Conservation (phyloP, 1,284 basidiomycete species). For the Microbotryum intermedium region DNA sequence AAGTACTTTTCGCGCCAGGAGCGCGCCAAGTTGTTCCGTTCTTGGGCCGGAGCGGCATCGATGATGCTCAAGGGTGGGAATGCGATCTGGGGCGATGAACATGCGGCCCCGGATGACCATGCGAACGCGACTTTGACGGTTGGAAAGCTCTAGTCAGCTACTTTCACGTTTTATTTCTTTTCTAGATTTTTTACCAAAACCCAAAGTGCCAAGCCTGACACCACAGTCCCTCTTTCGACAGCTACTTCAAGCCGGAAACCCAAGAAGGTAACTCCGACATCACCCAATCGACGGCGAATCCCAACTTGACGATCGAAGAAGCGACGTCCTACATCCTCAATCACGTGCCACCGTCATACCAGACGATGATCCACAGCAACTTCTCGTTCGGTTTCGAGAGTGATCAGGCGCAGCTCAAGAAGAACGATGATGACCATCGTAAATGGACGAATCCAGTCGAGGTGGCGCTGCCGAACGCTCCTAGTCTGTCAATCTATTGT, state of each 20-base stretch:
- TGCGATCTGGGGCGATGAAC: conserved; percentile 66
- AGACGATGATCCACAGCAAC: conserved; percentile 83
- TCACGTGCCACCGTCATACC: conserved; percentile 43
- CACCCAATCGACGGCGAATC: conserved; percentile 38
- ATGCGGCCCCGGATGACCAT: conserved; percentile 64
- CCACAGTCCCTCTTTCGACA: background rate
- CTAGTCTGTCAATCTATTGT: conserved; percentile 87
- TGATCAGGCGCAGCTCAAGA: conserved; percentile 48
- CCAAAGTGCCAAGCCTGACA: background rate
- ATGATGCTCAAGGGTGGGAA: conserved; percentile 39
- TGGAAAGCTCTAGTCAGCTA: conserved; percentile 27
- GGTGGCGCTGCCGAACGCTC: conserved; percentile 75
- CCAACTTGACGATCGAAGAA: conserved; percentile 72
- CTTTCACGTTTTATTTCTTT: background rate
- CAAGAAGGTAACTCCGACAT: conserved; percentile 34
- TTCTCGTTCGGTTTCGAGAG: conserved; percentile 91
- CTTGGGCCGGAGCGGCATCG: conserved; percentile 75
- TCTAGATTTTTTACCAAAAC: too few species aligned
- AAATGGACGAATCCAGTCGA: conserved; percentile 98
- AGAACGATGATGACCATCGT: conserved; percentile 38
- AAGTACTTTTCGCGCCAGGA: conserved; percentile 84
- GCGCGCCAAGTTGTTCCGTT: conserved; percentile 80
- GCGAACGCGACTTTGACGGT: conserved; percentile 42
- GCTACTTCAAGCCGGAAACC: conserved; percentile 30
- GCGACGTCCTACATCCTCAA: conserved; percentile 72